Percentiles rank a stretch among this genome's conserved stretches.
These are phyloP conservation scores for Solanum sitiens DNA, from an alignment of 257 asterid genomes.

Conservation along the genomic window DNA sequence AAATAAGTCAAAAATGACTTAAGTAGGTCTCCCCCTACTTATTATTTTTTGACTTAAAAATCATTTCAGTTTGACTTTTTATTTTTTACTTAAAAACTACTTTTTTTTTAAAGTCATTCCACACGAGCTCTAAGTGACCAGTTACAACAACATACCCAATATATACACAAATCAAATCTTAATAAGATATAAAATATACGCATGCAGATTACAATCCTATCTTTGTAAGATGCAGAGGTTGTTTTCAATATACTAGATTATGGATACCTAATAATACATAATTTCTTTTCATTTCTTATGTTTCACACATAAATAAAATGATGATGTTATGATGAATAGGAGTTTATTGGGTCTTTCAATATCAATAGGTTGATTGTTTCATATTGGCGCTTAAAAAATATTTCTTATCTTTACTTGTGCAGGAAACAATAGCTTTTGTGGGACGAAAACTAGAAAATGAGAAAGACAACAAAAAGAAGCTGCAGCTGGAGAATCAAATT, in stretches of 20 bases:
- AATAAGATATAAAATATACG: neutral
- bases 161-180: neutral
- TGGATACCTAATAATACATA: neutral
- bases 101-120: too few relatives aligned
- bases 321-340: neutral
- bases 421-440: slow-evolving; percentile 1
- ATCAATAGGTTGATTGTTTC: neutral
- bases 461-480: neutral
- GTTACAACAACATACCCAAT: neutral
- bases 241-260: neutral
- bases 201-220: neutral
- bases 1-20: too few relatives aligned
- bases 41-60: too few relatives aligned
- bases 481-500: neutral
- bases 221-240: neutral
- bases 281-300: neutral
- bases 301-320: neutral
- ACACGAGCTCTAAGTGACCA: too few relatives aligned
- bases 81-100: too few relatives aligned
- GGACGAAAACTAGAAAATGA: neutral
- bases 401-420: neutral
- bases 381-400: neutral
- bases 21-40: too few relatives aligned
- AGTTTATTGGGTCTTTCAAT: neutral
- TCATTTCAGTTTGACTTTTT: too few relatives aligned